phyloP scores from a whole-genome alignment of 2,329 filamentous ascomycete genomes.

The Didymella sp. region DNA sequence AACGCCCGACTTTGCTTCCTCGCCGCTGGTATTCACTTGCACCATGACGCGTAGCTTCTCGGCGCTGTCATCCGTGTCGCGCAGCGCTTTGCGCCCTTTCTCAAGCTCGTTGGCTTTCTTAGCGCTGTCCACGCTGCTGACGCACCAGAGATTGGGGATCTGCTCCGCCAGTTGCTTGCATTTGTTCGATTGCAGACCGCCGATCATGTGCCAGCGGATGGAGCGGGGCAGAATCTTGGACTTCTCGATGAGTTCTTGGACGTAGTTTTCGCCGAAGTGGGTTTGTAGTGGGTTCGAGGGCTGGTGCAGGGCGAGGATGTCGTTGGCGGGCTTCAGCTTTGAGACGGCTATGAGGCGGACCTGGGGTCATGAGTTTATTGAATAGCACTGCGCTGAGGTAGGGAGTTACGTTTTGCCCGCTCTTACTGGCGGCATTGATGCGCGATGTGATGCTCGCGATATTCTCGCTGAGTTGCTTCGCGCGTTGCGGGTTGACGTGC shows the following conservation, averaged over 20 bases:
- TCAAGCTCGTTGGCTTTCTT: conserved; percentile 89
- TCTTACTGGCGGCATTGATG: conserved; percentile 50
- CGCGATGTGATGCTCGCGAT: conserved; percentile 51
- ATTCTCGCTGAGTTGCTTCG: conserved; percentile 56
- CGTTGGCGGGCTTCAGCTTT: conserved; percentile 91
- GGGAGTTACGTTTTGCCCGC: conserved; percentile 37
- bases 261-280: conserved; percentile 97
- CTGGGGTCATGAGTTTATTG: conserved; percentile 50
- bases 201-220: conserved; percentile 96
- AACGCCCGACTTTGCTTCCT: conserved; percentile 83
- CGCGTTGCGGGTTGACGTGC: conserved; percentile 53
- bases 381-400: neutral
- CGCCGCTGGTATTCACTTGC: conserved; percentile 94
- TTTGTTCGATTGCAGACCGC: conserved; percentile 91
- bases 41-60: conserved; percentile 75
- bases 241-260: conserved; percentile 82
- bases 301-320: conserved; percentile 83
- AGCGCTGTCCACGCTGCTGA: conserved; percentile 84
- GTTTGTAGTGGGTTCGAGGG: conserved; percentile 58
- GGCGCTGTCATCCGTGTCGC: conserved; percentile 42
- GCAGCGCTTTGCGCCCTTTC: conserved; percentile 71
- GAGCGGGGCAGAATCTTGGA: conserved; percentile 75
- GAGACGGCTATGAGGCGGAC: conserved; percentile 92
- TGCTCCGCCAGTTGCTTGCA: conserved; percentile 82
- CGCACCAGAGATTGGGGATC: conserved; percentile 87